Conservation (phyloP, 2,329 filamentous ascomycete species). For the Clonostachys rhizophaga region DNA sequence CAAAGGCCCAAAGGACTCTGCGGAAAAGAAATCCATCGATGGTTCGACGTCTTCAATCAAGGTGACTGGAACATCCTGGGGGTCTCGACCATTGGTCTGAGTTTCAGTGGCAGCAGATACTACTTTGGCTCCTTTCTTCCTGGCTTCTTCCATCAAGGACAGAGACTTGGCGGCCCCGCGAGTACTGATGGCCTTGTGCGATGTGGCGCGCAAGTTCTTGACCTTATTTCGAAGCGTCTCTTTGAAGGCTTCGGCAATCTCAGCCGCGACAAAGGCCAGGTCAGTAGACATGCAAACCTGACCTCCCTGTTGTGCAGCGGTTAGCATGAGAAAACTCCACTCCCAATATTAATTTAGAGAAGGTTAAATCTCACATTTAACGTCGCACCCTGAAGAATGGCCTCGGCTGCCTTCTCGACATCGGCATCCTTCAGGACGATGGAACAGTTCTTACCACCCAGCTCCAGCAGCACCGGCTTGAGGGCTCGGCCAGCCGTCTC, state of each 20-base stretch:
- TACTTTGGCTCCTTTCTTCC: not conserved
- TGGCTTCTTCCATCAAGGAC: not conserved
- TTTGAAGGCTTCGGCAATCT: constrained; percentile 2
- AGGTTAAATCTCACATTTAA: not conserved
- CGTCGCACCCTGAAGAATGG: constrained; percentile 13
- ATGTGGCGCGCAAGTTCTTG: not conserved
- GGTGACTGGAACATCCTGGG: too few species aligned
- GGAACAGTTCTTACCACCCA: too few species aligned
- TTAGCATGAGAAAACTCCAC: not conserved
- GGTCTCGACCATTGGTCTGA: constrained; percentile 7
- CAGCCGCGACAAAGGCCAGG: constrained; percentile 39
- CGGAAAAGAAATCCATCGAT: constrained; percentile 22
- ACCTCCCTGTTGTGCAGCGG: constrained; percentile 24
- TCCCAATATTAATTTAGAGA: not conserved
- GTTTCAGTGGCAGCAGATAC: not conserved
- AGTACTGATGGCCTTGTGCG: not conserved
- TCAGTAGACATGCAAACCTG: constrained; percentile 73
- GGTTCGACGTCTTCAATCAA: constrained; percentile 16
- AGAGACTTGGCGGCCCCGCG: not conserved
- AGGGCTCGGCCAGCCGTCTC: too few species aligned
- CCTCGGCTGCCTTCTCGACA: constrained; percentile 9
- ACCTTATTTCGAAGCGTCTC: too few species aligned
- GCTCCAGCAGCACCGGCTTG: too few species aligned
- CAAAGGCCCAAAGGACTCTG: constrained; percentile 26
- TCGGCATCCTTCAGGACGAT: too few species aligned